A percentile compares a stretch with the other conserved stretches of the same genome.
Evolutionary conservation across 2,329 filamentous ascomycete genomes (phyloP).

Genomic region (Rhytidhysteron rufulum): DNA sequence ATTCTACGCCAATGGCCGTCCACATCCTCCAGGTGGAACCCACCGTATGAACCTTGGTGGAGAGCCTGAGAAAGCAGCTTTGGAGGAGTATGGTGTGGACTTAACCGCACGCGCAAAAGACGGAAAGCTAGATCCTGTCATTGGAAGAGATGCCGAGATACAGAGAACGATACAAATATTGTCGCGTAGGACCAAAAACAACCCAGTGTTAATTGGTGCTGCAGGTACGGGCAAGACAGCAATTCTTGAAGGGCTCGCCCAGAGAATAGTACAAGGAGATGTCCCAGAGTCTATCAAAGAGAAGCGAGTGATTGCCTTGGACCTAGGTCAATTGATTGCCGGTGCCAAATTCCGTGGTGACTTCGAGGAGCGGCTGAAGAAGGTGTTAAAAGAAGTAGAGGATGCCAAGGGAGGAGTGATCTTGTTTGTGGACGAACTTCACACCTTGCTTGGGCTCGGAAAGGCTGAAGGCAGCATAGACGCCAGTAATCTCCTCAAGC

Average conservation of each 20-base stretch:
- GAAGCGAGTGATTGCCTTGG: slow-evolving; percentile 81
- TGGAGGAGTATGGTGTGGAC: slow-evolving; percentile 90
- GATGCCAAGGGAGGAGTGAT: slow-evolving; percentile 87
- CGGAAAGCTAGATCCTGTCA: slow-evolving; percentile 93
- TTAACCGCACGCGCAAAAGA: slow-evolving; percentile 79
- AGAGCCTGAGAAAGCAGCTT: slow-evolving; percentile 73
- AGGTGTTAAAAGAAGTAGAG: slow-evolving; percentile 85
- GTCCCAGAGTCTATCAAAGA: slow-evolving; percentile 96
- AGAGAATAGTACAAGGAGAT: slow-evolving; percentile 86
- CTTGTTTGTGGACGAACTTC: slow-evolving; percentile 91
- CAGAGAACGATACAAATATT: slow-evolving; percentile 92
- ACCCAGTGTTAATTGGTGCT: slow-evolving; percentile 87
- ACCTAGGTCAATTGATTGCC: slow-evolving; percentile 88
- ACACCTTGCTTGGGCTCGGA: slow-evolving; percentile 84
- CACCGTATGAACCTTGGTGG: slow-evolving; percentile 88
- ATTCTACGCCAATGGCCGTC: slow-evolving; percentile 57
- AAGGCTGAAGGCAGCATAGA: slow-evolving; percentile 97
- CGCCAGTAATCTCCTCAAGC: slow-evolving; percentile 91
- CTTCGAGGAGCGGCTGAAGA: slow-evolving; percentile 91
- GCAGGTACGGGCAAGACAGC: slow-evolving; percentile 94
- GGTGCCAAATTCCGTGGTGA: slow-evolving; percentile 95
- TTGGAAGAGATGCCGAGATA: slow-evolving; percentile 87
- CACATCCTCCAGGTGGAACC: slow-evolving; percentile 85
- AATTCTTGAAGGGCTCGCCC: slow-evolving; percentile 82
- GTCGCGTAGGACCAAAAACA: slow-evolving; percentile 91